These are phyloP conservation scores for Phaeotremella fagi DNA, from an alignment of 768 basidiomycete genomes.

Conservation along the genomic window DNA sequence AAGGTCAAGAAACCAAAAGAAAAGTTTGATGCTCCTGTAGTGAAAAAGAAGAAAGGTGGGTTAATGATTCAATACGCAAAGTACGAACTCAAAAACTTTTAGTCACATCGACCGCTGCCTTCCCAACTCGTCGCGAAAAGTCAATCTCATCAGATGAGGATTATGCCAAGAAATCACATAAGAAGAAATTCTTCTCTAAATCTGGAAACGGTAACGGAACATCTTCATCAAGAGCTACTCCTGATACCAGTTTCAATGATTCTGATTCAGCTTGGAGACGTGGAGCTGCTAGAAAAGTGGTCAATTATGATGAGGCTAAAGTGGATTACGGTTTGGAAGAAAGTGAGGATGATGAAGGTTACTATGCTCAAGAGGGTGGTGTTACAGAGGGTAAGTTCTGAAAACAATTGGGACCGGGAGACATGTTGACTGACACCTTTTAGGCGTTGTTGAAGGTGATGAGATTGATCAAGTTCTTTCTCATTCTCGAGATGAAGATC, in stretches of 20 bases:
- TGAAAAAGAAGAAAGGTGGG: slow-evolving; percentile 22
- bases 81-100: not conserved
- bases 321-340: slow-evolving; percentile 43
- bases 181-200: slow-evolving; percentile 29
- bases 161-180: slow-evolving; percentile 41
- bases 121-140: slow-evolving; percentile 24
- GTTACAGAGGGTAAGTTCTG: slow-evolving; percentile 23
- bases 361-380: slow-evolving; percentile 11
- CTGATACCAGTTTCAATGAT: slow-evolving; percentile 22
- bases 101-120: slow-evolving; percentile 21
- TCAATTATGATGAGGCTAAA: slow-evolving; percentile 41
- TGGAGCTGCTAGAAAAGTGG: slow-evolving; percentile 36
- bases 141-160: slow-evolving; percentile 41
- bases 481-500: slow-evolving; percentile 77
- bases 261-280: slow-evolving; percentile 30
- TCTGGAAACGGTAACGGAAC: slow-evolving; percentile 6
- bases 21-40: not conserved
- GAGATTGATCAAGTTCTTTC: slow-evolving; percentile 81
- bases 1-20: not conserved
- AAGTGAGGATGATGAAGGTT: slow-evolving; percentile 21
- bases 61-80: not conserved
- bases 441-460: slow-evolving; percentile 21
- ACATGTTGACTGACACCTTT: slow-evolving; percentile 37
- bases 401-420: slow-evolving; percentile 32
- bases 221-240: slow-evolving; percentile 12